phyloP scores from a whole-genome alignment of 2,329 filamentous ascomycete genomes.

The Fonsecaea pedrosoi region DNA sequence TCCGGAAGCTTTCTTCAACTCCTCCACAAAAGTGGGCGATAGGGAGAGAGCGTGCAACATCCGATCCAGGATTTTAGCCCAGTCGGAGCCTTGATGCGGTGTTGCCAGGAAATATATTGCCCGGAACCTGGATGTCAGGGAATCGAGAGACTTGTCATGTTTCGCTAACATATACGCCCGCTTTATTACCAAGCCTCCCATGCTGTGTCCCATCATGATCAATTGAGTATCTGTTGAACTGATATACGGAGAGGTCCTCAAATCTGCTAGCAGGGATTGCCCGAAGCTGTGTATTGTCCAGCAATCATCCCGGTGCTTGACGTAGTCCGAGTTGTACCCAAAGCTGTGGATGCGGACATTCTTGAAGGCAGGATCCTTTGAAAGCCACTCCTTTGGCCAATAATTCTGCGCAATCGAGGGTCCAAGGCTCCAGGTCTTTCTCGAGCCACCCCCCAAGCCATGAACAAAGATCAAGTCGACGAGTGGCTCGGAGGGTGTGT shows the following conservation, averaged over 20 bases:
- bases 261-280: not conserved
- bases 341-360: constrained; percentile 39
- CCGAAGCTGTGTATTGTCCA: not conserved
- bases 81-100: constrained; percentile 42
- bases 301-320: no score
- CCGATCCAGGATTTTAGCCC: constrained; percentile 38
- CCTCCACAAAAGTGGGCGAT: constrained; percentile 48
- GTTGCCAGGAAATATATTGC: constrained; percentile 43
- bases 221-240: not conserved
- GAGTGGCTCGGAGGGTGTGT: constrained; percentile 29
- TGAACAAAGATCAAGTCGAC: constrained; percentile 45
- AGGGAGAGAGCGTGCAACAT: constrained; percentile 45
- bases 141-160: not conserved
- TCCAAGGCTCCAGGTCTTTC: constrained; percentile 49
- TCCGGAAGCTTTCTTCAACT: constrained; percentile 48
- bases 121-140: constrained; percentile 1
- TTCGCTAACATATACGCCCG: constrained; percentile 7
- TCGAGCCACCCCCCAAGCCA: constrained; percentile 48
- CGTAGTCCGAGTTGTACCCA: constrained; percentile 39
- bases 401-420: constrained; percentile 41
- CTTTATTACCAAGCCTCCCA: constrained; percentile 22
- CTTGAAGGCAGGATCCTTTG: constrained; percentile 39
- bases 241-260: not conserved
- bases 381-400: constrained; percentile 50
- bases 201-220: constrained; percentile 10